Base-by-base conservation (phyloP, 768 basidiomycete species). In the Cystofilobasidium macerans region DNA sequence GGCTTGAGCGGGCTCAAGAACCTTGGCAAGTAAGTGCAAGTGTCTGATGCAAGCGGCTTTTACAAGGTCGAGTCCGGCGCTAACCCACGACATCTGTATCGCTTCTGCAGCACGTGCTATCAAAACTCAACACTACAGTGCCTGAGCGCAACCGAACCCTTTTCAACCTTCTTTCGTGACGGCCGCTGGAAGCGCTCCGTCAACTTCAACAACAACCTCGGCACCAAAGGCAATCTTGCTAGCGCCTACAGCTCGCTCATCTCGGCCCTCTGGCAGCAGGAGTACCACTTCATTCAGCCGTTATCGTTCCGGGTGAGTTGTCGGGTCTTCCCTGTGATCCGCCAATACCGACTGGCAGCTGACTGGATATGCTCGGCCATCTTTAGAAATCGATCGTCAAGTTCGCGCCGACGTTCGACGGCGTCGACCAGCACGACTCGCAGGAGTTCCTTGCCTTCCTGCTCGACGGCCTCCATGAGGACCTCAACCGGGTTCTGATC, bases 101-200 rank as follows among this genome's bases (percentile, higher is more conserved):
- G 38, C 64, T 53, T n/a, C 26, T 86, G 88, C 22, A 98, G 97
- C 75, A 99, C 95, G 11, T 99, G 95, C 75, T 99, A 98, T 74
- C 98, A 98, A 91, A 98, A 98, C 75, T 89, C 95, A 35, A 92
- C 91, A 8, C 83, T 99, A 20, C 95, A 99, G 76, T 99, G 95
- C 75, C 79, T 99, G 73, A 91, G 86, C 73, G 93, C 93, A 0
- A 95, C 94, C 0, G 84, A 88, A 9, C 94, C 94, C 0, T 94
- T 99, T 75, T 84, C 92, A 35, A 81, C 85, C 62, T 97, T 93
- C 78, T 98, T 99, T 72, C 86, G 85, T 5, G 89, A 89, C 72
- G 85, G 85, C 9, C 81, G 85, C 30, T 90, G 89, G 87, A 85
- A 82, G 76, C 82, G 73, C 69, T 87, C 86, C 0, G 83, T 68